These are phyloP conservation scores for Yamadazyma insecticola DNA, from an alignment of 805 yeast species.

Conservation along the genomic window DNA sequence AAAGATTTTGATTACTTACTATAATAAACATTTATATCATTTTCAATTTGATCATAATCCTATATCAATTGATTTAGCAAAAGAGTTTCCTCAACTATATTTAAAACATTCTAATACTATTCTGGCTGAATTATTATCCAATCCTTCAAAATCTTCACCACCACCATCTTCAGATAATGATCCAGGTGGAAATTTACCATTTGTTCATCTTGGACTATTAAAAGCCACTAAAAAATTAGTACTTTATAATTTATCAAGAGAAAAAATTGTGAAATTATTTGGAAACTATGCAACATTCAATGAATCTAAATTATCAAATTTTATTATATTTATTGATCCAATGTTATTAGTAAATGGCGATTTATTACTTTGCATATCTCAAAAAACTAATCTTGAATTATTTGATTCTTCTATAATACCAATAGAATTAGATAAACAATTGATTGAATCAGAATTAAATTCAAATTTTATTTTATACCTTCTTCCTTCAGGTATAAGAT, in stretches of 20 bases:
- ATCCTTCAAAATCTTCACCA: constrained; percentile 20
- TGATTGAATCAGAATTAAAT: constrained; percentile 7
- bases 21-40: constrained; percentile 35
- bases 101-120: constrained; percentile 19
- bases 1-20: constrained; percentile 34
- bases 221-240: constrained; percentile 38
- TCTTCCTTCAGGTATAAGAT: constrained; percentile 39
- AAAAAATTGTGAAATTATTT: constrained; percentile 23
- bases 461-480: constrained; percentile 32
- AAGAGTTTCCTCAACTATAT: constrained; percentile 20
- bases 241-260: constrained; percentile 26
- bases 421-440: constrained; percentile 8
- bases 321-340: constrained; percentile 31
- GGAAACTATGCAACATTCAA: constrained; percentile 31
- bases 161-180: background rate
- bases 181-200: constrained; percentile 22
- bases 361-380: constrained; percentile 25
- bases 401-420: constrained; percentile 21
- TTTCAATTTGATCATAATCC: constrained; percentile 27
- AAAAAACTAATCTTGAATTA: constrained; percentile 19
- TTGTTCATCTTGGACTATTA: constrained; percentile 31
- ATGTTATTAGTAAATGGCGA: constrained; percentile 36
- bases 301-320: constrained; percentile 6
- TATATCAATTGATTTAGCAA: constrained; percentile 11
- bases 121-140: constrained; percentile 21